Evolutionary conservation across 169 alveolate species (phyloP), one percentile per base, ranked within the genome.

Genomic region (Neospora caninum): DNA sequence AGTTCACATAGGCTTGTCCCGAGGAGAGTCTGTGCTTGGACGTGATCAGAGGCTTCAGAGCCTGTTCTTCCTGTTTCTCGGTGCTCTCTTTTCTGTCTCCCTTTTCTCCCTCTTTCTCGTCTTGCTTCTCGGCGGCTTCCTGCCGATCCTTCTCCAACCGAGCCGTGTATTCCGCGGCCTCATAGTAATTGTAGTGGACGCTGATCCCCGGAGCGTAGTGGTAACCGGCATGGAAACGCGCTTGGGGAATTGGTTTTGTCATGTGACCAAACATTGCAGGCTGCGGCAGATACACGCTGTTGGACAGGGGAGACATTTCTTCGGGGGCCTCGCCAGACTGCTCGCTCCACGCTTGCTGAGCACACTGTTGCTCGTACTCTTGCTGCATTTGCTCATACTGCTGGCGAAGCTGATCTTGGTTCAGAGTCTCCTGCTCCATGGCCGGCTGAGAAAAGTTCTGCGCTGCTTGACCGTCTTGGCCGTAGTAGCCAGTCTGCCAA

Each of bases 231-330:
- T 88, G 93, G 64, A 64, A 88, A 38, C 54, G 86, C 39, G 67
- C 86, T 29, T 29, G 38, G 16, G 82, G 86, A 6, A 88, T 53
- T 36, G 93, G 93, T 31, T 43, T 58, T 22, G 84, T 88, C 82
- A 64, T 38, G 69, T 54, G 84, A 4, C 69, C 38, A 39, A 13
- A 88, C 70, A 25, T 29, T 25, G 93, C 49, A 27, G 78, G 82
- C 93, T 88, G 93, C 58, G 93, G 82, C 84, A 64, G n/a, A 36
- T 88, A 88, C 84, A 64, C n/a, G 73, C 73, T 64, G 25, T 64
- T 16, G 34, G 73, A 7, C n/a, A 22, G 34, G 7, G n/a, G 7
- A 22, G 73, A 64, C 25, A 27, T 27, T 27, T 64, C 34, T 64
- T 7, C 27, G 27, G 25, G 73, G 34, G 73, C 16, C 7, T 4